These are phyloP conservation scores for Salix purpurea DNA, from an alignment of 345 rosid genomes.

Conservation along the genomic window DNA sequence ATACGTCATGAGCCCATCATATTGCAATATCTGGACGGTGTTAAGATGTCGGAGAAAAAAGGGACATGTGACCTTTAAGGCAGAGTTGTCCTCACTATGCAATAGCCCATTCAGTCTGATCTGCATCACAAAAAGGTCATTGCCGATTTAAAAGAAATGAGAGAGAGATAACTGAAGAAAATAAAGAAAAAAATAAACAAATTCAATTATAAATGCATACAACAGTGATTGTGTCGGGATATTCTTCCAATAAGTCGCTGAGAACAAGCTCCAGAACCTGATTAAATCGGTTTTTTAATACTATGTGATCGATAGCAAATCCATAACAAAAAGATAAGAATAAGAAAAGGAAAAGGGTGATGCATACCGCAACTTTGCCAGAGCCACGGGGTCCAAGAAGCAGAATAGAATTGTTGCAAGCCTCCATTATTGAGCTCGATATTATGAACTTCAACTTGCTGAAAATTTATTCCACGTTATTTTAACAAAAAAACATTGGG, in stretches of 20 bases:
- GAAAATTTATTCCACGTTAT: conserved; percentile 6
- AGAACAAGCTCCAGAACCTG: conserved; percentile 90
- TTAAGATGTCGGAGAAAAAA: not conserved
- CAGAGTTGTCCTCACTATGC: conserved; percentile 77
- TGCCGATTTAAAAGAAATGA: not conserved
- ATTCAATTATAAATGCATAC: conserved; percentile 34
- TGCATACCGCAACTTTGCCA: conserved; percentile 68
- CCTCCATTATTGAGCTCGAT: conserved; percentile 69
- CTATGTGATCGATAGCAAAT: not conserved
- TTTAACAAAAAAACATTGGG: no score
- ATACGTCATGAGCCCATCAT: not conserved
- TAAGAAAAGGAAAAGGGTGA: not conserved
- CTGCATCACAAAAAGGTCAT: conserved; percentile 42
- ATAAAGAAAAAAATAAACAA: not conserved
- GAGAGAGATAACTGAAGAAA: not conserved
- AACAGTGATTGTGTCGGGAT: conserved; percentile 65
- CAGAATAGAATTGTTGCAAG: conserved; percentile 83
- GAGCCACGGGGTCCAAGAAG: conserved; percentile 95
- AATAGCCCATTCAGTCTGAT: conserved; percentile 81
- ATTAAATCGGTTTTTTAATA: not conserved
- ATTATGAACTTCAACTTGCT: conserved; percentile 74
- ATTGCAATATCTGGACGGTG: not conserved
- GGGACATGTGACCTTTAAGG: conserved; percentile 55
- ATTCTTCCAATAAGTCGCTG: conserved; percentile 52
- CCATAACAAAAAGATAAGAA: not conserved